These are phyloP conservation scores for Sugiyamaella chiloensis DNA, from an alignment of 805 yeast genomes.

Conservation along the genomic window DNA sequence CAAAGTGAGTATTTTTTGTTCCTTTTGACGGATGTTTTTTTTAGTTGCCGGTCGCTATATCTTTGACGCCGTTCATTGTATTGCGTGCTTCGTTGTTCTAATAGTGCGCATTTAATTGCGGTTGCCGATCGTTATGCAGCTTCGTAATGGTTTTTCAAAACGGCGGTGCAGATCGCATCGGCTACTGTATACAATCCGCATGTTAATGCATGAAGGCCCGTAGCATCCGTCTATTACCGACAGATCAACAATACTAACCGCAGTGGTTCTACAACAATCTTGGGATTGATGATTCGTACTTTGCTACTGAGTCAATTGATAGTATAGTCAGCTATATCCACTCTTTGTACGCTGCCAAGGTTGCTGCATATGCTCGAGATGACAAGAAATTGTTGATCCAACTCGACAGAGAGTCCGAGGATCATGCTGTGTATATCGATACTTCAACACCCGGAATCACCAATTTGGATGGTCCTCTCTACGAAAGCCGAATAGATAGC, in stretches of 20 bases:
- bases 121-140: no score
- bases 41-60: no score
- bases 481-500: slow-evolving; percentile 78
- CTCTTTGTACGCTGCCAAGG: slow-evolving; percentile 87
- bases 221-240: background rate
- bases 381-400: slow-evolving; percentile 60
- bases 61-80: no score
- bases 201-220: no score
- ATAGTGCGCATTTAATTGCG: no score
- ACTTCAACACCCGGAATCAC: slow-evolving; percentile 55
- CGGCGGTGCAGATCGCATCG: no score
- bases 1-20: slow-evolving; percentile 32
- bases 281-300: slow-evolving; percentile 90
- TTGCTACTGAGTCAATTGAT: slow-evolving; percentile 77
- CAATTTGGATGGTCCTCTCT: slow-evolving; percentile 43
- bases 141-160: no score
- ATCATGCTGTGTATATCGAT: slow-evolving; percentile 90
- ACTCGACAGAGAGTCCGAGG: slow-evolving; percentile 73
- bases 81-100: no score
- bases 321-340: slow-evolving; percentile 82
- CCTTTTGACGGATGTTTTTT: no score
- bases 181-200: no score
- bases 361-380: slow-evolving; percentile 76
- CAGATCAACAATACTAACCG: slow-evolving; percentile 1
- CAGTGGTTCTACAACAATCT: slow-evolving; percentile 79